Evolutionary conservation across 1,284 basidiomycete species (phyloP).

Genomic region (Ustilago hordei): DNA sequence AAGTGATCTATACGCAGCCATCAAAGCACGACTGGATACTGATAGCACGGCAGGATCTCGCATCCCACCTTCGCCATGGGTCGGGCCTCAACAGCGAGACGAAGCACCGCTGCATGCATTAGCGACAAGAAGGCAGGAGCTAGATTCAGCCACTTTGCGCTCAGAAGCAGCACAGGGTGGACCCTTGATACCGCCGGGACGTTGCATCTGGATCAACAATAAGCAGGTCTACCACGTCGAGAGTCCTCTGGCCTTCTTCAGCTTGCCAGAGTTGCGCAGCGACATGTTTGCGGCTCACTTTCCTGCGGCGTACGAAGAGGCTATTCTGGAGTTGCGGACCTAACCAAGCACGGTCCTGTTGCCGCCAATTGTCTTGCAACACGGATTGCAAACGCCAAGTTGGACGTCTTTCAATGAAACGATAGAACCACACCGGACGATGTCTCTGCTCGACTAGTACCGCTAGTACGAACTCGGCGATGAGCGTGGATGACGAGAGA

Average conservation of each 20-base stretch:
- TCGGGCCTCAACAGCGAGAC: constrained; percentile 51
- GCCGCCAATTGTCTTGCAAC: background rate
- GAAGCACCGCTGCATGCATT: constrained; percentile 61
- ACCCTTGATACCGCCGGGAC: constrained; percentile 62
- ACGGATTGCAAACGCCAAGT: background rate
- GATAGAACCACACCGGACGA: background rate
- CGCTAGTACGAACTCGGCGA: background rate
- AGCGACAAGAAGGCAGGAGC: constrained; percentile 54
- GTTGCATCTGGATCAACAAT: constrained; percentile 59
- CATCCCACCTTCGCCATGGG: constrained; percentile 62
- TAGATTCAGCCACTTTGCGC: constrained; percentile 61
- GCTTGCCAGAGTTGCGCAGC: constrained; percentile 57
- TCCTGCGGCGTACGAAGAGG: constrained; percentile 66
- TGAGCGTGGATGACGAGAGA: background rate
- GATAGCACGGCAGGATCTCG: constrained; percentile 20
- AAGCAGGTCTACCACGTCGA: constrained; percentile 56
- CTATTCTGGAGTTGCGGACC: constrained; percentile 48
- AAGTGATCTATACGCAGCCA: constrained; percentile 63
- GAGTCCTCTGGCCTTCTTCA: constrained; percentile 64
- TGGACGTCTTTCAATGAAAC: background rate
- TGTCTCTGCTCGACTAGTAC: background rate
- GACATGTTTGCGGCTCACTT: constrained; percentile 66
- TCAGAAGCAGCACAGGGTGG: constrained; percentile 62
- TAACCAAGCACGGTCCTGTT: background rate
- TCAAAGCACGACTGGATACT: constrained; percentile 54